A percentile compares a stretch with the other conserved stretches of the same genome.
phyloP scores from a whole-genome alignment of 2,329 filamentous ascomycete genomes.

The Fusarium nisikadoi region DNA sequence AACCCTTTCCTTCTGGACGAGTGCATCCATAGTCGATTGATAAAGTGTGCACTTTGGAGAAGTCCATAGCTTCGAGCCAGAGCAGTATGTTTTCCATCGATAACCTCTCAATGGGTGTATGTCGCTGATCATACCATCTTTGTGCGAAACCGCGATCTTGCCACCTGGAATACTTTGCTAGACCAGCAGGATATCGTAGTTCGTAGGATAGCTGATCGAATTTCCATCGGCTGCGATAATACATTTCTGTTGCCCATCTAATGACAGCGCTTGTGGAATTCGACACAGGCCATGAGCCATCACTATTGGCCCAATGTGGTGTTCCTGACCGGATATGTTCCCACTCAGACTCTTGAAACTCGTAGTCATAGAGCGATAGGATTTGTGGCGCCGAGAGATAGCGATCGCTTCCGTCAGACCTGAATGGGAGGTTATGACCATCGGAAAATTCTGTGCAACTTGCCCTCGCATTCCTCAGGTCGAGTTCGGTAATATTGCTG shows the following conservation, averaged over 20 bases:
- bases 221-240: constrained; percentile 3
- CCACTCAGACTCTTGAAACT: constrained; percentile 10
- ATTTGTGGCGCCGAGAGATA: not conserved
- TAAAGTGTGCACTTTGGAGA: constrained; percentile 19
- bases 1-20: not conserved
- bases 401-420: constrained; percentile 12
- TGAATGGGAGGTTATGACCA: not conserved
- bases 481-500: not conserved
- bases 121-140: constrained; percentile 6
- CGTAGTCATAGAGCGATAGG: not conserved
- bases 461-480: not conserved
- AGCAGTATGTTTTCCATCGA: constrained; percentile 19
- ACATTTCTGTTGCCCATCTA: not conserved
- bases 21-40: not conserved
- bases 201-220: not conserved
- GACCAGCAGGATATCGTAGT: not conserved
- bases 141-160: not conserved
- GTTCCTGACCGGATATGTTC: not conserved
- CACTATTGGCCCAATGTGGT: not conserved
- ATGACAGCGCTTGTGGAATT: constrained; percentile 2
- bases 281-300: constrained; percentile 13
- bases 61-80: constrained; percentile 32
- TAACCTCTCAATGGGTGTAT: not conserved
- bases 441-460: not conserved
- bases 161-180: not conserved